Evolutionary conservation across 2,329 filamentous ascomycete species (phyloP), one percentile per base, ranked within the genome.

Genomic region (Drechmeria coniospora): DNA sequence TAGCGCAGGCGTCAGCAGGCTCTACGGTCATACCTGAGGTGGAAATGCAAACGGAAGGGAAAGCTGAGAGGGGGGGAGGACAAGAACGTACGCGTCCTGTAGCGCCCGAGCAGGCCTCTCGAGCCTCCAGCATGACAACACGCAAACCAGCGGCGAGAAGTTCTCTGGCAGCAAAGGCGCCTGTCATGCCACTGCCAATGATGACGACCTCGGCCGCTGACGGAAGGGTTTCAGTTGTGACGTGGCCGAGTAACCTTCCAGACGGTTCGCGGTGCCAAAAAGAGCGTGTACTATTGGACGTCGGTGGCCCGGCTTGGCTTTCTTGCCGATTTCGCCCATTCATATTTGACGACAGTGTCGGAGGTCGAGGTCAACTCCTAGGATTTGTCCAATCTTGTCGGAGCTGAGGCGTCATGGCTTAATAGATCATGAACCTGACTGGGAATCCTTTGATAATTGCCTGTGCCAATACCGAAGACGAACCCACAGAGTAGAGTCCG

Each of bases 101-200:
- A 11, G 80, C 80, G 12, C 80, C 80, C 68, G 69, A 84, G 44
- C 79, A 86, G 4, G 74, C 78, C 56, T 86, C 79, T 40, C 80
- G 63, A 10, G 80, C 80, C 52, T 87, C 80, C 5, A 87, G 59
- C 57, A 86, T 65, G 5, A 86, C 59, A 6, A 84, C 65, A n/a
- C 53, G 59, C 32, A 62, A 54, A 5, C 61, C 56, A 21, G 49
- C 55, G 31, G 55, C 60, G 43, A 54, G 65, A 27, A 82, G 56
- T 43, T 69, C 72, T 36, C 70, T 63, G 3, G 77, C 77, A 1
- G 73, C 75, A 49, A 77, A 79, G 1, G 73, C 56, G n/a, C 79
- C 80, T 2, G 78, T 79, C 40, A 87, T 79, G 15, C 80, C 80
- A 42, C 70, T 80, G 21, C 80, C 80, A 4, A 87, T 59, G 15